Base-by-base conservation (phyloP, 2,329 filamentous ascomycete genomes). In the Beauveria pseudobassiana region DNA sequence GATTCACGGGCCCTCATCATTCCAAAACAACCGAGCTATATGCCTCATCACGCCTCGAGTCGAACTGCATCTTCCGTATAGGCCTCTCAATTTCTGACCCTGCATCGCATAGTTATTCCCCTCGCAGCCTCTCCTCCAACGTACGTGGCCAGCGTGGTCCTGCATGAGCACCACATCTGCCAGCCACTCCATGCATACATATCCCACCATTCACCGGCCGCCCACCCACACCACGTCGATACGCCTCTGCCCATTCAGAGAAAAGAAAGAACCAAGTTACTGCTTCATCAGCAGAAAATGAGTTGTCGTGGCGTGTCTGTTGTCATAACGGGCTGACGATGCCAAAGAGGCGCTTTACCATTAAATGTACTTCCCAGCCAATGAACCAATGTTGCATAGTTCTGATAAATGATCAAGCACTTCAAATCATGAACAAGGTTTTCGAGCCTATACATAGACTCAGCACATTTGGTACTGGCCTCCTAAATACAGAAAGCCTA, bases 101-200 rank as follows among this genome's bases (percentile, higher is more conserved):
- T 28, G 26, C 26, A 28, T 28, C 26, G 26, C 26, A n/a, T 34
- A 7, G n/a, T 22, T 40, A 22, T 45, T 26, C 12, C 24, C 20
- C 12, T 28, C 26, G 5, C 30, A 8, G 16, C 42, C n/a, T 43
- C 52, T 26, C 61, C 48, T 8, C 26, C 26, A 62, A 58, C 43
- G 52, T 26, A 45, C 3, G 40, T 34, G 46, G 53, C 55, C 61
- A 62, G 28, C 61, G 61, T 62, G 61, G 61, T 54, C 61, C 22
- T 62, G 61, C 61, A 62, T 62, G 54, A 62, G 46, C 45, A 57
- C 48, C 48, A 48, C 59, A 34, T 46, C 53, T 12, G 38, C 54
- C 61, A 58, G 61, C 60, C 52, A 46, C 16, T 28, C 52, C 28
- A 45, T 51, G 51, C 50, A 34, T 16, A 28, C 7, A 34, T 18